Conservation (phyloP, 768 basidiomycete genomes). For the Lanmaoa rubissima region DNA sequence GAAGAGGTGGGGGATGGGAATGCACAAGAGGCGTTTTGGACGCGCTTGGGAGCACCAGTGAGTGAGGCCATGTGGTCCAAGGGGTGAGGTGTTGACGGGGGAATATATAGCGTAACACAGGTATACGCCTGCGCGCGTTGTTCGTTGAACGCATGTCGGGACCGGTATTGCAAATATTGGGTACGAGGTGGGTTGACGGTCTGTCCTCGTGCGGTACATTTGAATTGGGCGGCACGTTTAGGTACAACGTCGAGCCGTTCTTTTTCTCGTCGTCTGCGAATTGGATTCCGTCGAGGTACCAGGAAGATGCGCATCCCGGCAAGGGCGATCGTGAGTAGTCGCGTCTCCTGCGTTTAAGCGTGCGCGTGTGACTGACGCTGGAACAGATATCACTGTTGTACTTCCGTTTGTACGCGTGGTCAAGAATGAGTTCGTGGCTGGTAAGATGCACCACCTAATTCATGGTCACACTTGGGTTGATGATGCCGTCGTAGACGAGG, state of each 20-base stretch:
- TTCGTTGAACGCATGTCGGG: slow-evolving; percentile 32
- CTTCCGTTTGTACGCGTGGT: slow-evolving; percentile 40
- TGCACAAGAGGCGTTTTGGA: slow-evolving; percentile 30
- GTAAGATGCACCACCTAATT: background rate
- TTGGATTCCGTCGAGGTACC: slow-evolving; percentile 60
- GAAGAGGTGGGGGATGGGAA: too few species aligned
- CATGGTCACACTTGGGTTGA: background rate
- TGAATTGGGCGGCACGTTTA: slow-evolving; percentile 2
- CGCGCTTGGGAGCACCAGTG: slow-evolving; percentile 30
- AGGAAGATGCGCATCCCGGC: slow-evolving; percentile 40
- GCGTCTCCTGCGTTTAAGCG: background rate
- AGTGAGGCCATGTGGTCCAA: slow-evolving; percentile 7
- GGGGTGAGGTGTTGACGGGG: background rate
- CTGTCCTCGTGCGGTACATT: background rate
- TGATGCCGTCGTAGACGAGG: background rate
- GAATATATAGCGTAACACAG: slow-evolving; percentile 3
- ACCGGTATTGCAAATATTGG: slow-evolving; percentile 35
- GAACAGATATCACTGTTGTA: slow-evolving; percentile 47
- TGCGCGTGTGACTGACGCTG: slow-evolving; percentile 2
- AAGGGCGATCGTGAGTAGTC: slow-evolving; percentile 47
- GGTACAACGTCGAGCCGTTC: slow-evolving; percentile 38
- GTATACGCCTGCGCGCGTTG: slow-evolving; percentile 25
- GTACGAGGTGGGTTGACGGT: slow-evolving; percentile 28
- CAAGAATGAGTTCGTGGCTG: slow-evolving; percentile 11
- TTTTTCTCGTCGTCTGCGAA: slow-evolving; percentile 42